Evolutionary conservation across 495 filamentous ascomycete genomes (phyloP).

Genomic region (Neurospora tetraspora): DNA sequence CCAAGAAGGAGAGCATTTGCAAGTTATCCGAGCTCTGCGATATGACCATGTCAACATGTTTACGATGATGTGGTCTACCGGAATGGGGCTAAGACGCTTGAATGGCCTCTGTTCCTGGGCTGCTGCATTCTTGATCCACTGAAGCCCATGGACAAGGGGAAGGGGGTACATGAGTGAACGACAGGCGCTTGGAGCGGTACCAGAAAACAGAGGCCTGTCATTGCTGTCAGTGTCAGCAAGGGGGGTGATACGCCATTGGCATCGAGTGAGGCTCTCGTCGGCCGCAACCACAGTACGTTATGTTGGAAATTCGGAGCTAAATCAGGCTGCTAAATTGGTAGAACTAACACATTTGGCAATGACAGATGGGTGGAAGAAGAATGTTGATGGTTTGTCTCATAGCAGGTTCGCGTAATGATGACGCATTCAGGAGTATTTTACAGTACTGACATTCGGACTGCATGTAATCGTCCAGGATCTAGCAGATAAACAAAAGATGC

Average conservation of each 20-base stretch:
- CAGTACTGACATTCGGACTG: background rate
- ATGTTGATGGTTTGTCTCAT: background rate
- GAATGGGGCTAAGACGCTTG: background rate
- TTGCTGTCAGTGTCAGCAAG: background rate
- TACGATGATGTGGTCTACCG: background rate
- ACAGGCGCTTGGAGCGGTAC: background rate
- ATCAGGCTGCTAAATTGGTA: background rate
- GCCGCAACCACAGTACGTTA: background rate
- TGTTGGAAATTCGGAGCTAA: background rate
- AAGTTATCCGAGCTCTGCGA: background rate
- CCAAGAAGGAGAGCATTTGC: background rate
- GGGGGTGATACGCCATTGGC: background rate
- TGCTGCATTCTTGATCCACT: background rate
- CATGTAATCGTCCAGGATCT: background rate
- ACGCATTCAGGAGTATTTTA: background rate
- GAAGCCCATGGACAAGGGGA: background rate
- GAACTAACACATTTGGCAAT: background rate
- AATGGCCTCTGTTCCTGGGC: background rate
- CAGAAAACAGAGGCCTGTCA: too few species aligned
- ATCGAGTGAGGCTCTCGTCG: background rate
- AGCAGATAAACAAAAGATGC: background rate
- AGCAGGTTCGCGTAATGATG: background rate
- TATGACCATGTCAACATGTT: background rate
- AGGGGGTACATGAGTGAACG: background rate
- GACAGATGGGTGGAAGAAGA: background rate